Evolutionary conservation across 257 asterid genomes (phyloP).

Genomic region (Haberlea rhodopensis): DNA sequence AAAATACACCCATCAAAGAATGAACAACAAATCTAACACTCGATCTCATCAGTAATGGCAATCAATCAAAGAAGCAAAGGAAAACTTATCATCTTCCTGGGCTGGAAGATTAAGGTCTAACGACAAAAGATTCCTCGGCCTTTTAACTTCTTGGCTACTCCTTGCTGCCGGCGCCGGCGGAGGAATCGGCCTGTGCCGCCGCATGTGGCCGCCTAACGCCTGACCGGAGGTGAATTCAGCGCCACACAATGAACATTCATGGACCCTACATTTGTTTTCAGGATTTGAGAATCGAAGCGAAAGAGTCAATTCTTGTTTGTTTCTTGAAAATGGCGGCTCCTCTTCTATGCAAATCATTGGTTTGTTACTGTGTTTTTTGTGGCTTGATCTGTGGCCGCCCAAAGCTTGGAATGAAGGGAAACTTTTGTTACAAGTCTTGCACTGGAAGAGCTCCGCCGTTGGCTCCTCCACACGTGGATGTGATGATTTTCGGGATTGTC

Average conservation of each 20-base stretch:
- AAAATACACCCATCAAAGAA: slow-evolving; percentile 30
- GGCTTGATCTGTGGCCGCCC: slow-evolving; percentile 96
- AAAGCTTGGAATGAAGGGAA: slow-evolving; percentile 89
- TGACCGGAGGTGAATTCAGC: slow-evolving; percentile 85
- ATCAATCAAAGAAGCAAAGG: slow-evolving; percentile 51
- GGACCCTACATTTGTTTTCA: slow-evolving; percentile 50
- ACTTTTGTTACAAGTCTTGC: slow-evolving; percentile 74
- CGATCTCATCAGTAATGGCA: slow-evolving; percentile 60
- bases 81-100: slow-evolving; percentile 40
- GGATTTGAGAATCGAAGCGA: slow-evolving; percentile 47
- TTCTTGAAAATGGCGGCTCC: slow-evolving; percentile 19
- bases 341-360: slow-evolving; percentile 24
- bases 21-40: neutral
- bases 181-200: slow-evolving; percentile 79
- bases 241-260: slow-evolving; percentile 82
- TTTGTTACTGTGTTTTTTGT: slow-evolving; percentile 50
- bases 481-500: slow-evolving; percentile 24
- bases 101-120: slow-evolving; percentile 95
- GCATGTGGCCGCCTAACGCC: slow-evolving; percentile 98
- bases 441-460: slow-evolving; percentile 52
- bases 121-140: slow-evolving; percentile 46
- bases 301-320: slow-evolving; percentile 33
- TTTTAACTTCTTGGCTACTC: slow-evolving; percentile 38
- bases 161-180: slow-evolving; percentile 23
- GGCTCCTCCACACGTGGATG: slow-evolving; percentile 12